These are phyloP conservation scores for Rutstroemia sp. DNA, from an alignment of 2,329 filamentous ascomycete genomes.

Conservation along the genomic window DNA sequence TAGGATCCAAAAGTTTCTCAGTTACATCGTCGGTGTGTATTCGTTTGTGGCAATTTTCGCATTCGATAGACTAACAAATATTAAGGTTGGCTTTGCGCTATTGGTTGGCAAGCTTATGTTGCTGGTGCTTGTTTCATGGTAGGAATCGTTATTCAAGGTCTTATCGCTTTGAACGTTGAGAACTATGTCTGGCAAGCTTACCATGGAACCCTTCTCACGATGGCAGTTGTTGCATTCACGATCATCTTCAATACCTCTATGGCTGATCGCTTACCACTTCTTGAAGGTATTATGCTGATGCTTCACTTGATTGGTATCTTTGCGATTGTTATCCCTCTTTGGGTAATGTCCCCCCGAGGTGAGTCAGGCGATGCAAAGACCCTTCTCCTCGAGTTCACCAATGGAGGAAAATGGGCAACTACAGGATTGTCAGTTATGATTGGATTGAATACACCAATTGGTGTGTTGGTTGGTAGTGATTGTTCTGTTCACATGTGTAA, in stretches of 20 bases:
- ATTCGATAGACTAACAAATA: neutral
- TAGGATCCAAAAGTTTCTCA: slow-evolving; percentile 42
- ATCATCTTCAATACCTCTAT: slow-evolving; percentile 38
- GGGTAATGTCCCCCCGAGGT: slow-evolving; percentile 20
- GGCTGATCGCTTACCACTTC: slow-evolving; percentile 31
- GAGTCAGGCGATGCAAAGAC: slow-evolving; percentile 11
- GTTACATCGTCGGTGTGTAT: slow-evolving; percentile 40
- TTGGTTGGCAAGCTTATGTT: slow-evolving; percentile 38
- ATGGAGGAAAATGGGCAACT: slow-evolving; percentile 28
- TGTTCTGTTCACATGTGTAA: slow-evolving; percentile 32
- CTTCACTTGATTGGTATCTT: slow-evolving; percentile 40
- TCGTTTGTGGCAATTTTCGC: neutral
- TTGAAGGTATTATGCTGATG: slow-evolving; percentile 37
- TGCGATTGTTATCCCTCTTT: slow-evolving; percentile 35
- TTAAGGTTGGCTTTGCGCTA: slow-evolving; percentile 37
- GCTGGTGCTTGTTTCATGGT: slow-evolving; percentile 34
- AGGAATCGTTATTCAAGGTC: slow-evolving; percentile 38
- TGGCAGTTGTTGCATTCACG: slow-evolving; percentile 35
- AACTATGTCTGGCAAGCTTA: slow-evolving; percentile 31
- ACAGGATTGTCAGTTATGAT: slow-evolving; percentile 31
- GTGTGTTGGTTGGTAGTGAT: slow-evolving; percentile 17
- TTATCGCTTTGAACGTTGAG: slow-evolving; percentile 30
- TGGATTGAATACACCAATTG: slow-evolving; percentile 31
- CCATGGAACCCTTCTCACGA: slow-evolving; percentile 37
- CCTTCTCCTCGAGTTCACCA: slow-evolving; percentile 29